These are phyloP conservation scores for Nicotiana rustica DNA, from an alignment of 305 asterid species.

Conservation along the genomic window DNA sequence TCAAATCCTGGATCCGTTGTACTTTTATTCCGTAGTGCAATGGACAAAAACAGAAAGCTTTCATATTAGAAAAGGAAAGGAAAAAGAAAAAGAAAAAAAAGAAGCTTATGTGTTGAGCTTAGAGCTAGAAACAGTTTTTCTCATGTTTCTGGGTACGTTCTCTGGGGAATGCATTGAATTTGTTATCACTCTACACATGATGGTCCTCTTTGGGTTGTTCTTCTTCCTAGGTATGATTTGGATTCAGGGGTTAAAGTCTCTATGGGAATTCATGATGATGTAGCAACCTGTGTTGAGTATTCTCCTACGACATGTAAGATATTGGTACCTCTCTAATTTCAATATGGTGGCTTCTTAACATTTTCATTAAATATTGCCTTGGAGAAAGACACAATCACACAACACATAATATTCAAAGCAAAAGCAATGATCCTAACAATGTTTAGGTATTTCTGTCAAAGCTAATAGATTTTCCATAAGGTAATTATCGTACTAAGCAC, in stretches of 20 bases:
- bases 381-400: neutral
- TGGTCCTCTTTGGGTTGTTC: neutral
- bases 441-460: neutral
- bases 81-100: neutral
- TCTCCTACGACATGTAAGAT: constrained; percentile 75
- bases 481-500: neutral
- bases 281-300: constrained; percentile 79
- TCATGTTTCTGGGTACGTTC: neutral
- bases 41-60: neutral
- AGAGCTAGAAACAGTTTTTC: constrained; percentile 19
- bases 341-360: neutral
- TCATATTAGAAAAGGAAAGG: neutral
- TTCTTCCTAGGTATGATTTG: constrained; percentile 75
- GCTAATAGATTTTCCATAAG: constrained; percentile 22
- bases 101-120: neutral
- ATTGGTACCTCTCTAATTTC: constrained; percentile 6
- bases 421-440: neutral
- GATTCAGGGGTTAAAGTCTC: constrained; percentile 54
- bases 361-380: neutral
- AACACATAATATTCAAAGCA: neutral
- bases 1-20: no score
- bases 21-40: neutral
- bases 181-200: neutral
- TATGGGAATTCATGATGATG: constrained; percentile 76
- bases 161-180: neutral